Conservation (phyloP, 2,329 filamentous ascomycete species). For the Didymella segeticola region DNA sequence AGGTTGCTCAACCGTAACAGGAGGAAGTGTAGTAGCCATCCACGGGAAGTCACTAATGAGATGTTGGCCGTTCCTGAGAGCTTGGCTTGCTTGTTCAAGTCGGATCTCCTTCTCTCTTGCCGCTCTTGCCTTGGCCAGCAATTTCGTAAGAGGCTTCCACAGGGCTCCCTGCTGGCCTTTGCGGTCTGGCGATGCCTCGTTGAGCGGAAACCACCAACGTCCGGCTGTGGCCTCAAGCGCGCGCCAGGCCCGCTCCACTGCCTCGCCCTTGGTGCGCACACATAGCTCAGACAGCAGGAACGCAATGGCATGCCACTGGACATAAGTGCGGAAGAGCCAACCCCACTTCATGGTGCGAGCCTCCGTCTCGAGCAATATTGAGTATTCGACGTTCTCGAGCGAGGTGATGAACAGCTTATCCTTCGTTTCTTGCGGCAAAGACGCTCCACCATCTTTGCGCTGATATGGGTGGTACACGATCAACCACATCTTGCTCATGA, state of each 20-base stretch:
- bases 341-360: conserved; percentile 67
- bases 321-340: conserved; percentile 69
- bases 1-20: conserved; percentile 27
- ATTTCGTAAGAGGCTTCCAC: conserved; percentile 67
- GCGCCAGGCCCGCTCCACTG: conserved; percentile 67
- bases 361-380: conserved; percentile 69
- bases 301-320: conserved; percentile 70
- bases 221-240: conserved; percentile 59
- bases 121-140: conserved; percentile 65
- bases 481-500: conserved; percentile 80
- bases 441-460: conserved; percentile 62
- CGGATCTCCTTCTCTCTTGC: conserved; percentile 60
- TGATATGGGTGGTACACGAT: conserved; percentile 78
- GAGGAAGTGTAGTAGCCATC: not conserved
- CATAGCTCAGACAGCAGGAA: conserved; percentile 68
- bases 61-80: conserved; percentile 30
- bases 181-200: conserved; percentile 28
- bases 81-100: conserved; percentile 45
- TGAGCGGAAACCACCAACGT: conserved; percentile 50
- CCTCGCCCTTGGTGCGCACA: conserved; percentile 61
- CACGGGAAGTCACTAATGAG: conserved; percentile 12
- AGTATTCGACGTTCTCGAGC: conserved; percentile 77
- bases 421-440: conserved; percentile 66
- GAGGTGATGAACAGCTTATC: conserved; percentile 75
- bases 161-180: conserved; percentile 58